Evolutionary conservation across 208 protist species (phyloP).

Genomic region (Endotrypanum monterogeii): DNA sequence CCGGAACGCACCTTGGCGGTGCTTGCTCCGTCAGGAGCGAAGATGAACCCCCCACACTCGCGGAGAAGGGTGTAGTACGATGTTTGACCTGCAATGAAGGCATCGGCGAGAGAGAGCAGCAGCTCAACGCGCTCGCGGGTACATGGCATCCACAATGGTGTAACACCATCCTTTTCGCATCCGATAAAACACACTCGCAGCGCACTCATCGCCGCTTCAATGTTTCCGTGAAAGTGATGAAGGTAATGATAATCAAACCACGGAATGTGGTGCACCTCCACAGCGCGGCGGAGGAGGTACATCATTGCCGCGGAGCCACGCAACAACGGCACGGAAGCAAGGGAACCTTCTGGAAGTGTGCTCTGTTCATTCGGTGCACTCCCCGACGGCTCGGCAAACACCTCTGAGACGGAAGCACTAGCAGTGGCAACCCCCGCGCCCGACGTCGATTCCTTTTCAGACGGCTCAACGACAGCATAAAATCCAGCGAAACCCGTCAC

Average conservation of each 20-base stretch:
- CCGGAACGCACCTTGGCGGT: constrained; percentile 10
- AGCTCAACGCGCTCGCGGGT: constrained; percentile 56
- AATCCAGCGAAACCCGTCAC: constrained; percentile 57
- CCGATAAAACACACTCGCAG: constrained; percentile 65
- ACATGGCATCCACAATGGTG: constrained; percentile 79
- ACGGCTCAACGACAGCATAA: constrained; percentile 36
- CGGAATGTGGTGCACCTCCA: constrained; percentile 52
- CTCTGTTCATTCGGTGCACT: neutral
- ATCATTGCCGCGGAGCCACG: constrained; percentile 86
- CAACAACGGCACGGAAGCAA: constrained; percentile 21
- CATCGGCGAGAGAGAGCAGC: constrained; percentile 49
- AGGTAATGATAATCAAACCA: constrained; percentile 73
- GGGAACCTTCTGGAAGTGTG: neutral
- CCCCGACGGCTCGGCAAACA: neutral
- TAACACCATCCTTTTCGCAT: constrained; percentile 52
- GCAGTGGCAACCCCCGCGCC: neutral
- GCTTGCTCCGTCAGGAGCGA: constrained; percentile 16
- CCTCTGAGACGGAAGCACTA: neutral
- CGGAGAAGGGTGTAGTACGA: constrained; percentile 62
- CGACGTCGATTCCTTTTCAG: neutral
- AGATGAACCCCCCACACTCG: constrained; percentile 50
- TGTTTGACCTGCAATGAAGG: constrained; percentile 24
- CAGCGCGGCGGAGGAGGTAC: constrained; percentile 57
- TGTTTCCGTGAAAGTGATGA: constrained; percentile 29
- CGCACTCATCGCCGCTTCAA: constrained; percentile 35